A percentile compares a stretch with the other conserved stretches of the same genome.
Evolutionary conservation across 192 early-diverging fungal species (phyloP).

Genomic region (Rhizophlyctis rosea): DNA sequence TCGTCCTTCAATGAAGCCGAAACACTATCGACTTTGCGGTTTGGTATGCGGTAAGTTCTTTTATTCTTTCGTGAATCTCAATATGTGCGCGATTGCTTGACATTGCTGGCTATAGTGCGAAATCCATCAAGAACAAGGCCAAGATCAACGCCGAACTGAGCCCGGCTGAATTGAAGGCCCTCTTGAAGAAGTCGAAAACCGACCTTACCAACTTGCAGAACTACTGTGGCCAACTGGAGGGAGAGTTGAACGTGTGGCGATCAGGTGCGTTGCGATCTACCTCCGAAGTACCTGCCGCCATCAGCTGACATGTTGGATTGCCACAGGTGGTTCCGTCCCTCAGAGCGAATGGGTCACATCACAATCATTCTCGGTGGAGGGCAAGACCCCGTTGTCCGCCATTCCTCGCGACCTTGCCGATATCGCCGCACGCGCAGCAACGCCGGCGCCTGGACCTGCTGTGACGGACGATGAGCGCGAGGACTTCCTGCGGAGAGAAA

Average conservation of each 20-base stretch:
- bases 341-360: slow-evolving; percentile 38
- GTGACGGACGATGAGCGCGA: slow-evolving; percentile 89
- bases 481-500: slow-evolving; percentile 91
- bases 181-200: slow-evolving; percentile 86
- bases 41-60: slow-evolving; percentile 73
- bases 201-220: slow-evolving; percentile 78
- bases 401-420: slow-evolving; percentile 7
- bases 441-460: slow-evolving; percentile 62
- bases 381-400: slow-evolving; percentile 5
- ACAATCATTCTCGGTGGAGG: slow-evolving; percentile 10
- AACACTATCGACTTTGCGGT: slow-evolving; percentile 89
- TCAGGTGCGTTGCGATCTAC: slow-evolving; percentile 43
- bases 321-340: slow-evolving; percentile 31
- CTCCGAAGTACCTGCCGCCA: background rate
- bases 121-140: slow-evolving; percentile 99
- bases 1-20: slow-evolving; percentile 96
- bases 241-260: slow-evolving; percentile 90
- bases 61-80: background rate
- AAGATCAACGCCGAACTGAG: slow-evolving; percentile 97
- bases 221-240: slow-evolving; percentile 81
- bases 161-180: slow-evolving; percentile 88
- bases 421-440: slow-evolving; percentile 55
- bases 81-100: background rate
- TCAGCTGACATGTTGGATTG: background rate
- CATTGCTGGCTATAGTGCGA: slow-evolving; percentile 57